Evolutionary conservation across 2,329 filamentous ascomycete species (phyloP), one percentile per base, ranked within the genome.

Genomic region (Penicillium sp.): DNA sequence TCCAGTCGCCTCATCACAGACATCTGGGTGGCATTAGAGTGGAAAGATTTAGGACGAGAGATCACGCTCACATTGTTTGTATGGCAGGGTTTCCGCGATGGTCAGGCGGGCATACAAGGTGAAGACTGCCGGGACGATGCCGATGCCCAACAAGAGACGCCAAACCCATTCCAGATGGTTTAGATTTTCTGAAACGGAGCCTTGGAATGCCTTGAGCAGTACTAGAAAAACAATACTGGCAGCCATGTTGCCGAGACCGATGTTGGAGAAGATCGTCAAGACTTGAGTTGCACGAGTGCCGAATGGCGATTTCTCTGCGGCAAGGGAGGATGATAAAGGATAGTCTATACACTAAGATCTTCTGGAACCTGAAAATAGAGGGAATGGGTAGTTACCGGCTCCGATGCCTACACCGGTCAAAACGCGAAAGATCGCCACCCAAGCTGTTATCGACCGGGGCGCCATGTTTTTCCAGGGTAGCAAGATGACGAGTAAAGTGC

Each of bases 31-130:
- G 8, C 1, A 32, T 55, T 26, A 55, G 27, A 6, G 15, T 24
- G 20, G 8, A 15, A 7, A 34, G 20, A 2, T n/a, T n/a, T 1
- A n/a, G 1, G 7, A 8, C 9, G 9, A 20, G 1, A n/a, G 7
- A 15, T 13, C 10, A 34, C 3, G 44, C 52, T 42, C 29, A 60
- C 56, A 53, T 57, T 54, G 33, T 23, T 52, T 46, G 37, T 60
- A 55, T 6, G 53, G 54, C 3, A 42, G 15, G 8, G 56, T 60
- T 30, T 59, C 58, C 4, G 56, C 41, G 34, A 65, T 65, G 2
- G 63, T 65, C 36, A 64, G 52, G n/a, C 61, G 61, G 27, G 59
- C 62, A 47, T 63, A 63, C 9, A 65, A 54, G 3, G 63, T 62
- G 40, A 62, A 43, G 8, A 52, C 44, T 8, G 60, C 54, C 4